Base-by-base conservation (phyloP, 176 grass and related monocot genomes). In the Metroxylon sagu region DNA sequence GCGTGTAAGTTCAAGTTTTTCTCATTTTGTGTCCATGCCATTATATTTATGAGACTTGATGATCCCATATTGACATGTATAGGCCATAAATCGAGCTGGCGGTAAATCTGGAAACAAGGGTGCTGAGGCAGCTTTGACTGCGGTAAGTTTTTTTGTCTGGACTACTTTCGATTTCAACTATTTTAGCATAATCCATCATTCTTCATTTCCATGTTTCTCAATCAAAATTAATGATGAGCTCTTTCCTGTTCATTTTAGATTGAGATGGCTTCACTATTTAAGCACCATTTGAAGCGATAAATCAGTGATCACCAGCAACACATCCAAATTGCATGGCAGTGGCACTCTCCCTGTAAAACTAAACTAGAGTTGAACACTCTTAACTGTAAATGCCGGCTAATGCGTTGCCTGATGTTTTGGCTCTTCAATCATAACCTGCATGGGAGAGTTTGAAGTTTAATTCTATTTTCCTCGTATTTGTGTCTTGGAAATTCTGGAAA, bases 31-130 rank as follows among this genome's bases (percentile, higher is more conserved):
- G 2, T 39, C 7, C n/a, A 39, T 39, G 12, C 12, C 8, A 39
- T 39, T 10, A 39, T 10, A 10, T 39, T 39, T 8, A 39, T 39
- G 2, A 39, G 35, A 8, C 2, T 8, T 39, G 35, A 39, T 39
- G 35, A 39, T 39, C 35, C 35, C 1, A 10, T 59, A 27, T 56
- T 0, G 57, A 72, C 53, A 39, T 31, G 18, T 77, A 52, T 79
- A 98, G 93, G 93, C 93, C 5, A 69, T 98, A 76, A 98, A 98
- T 53, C 83, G 87, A 74, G 81, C 87, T 71, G 93, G 93, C 49
- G 93, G 93, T 67, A 98, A 98, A 79, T 63, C 93, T 50, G 93
- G 93, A 68, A 98, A 98, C 72, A 98, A 98, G 66, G 87, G 93
- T 15, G 93, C 93, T 19, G 93, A 98, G 69, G 71, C 93, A 18